Percentiles rank a stretch among this genome's conserved stretches.
These are phyloP conservation scores for Pseudevernia furfuracea DNA, from an alignment of 495 filamentous ascomycete species.

Conservation along the genomic window DNA sequence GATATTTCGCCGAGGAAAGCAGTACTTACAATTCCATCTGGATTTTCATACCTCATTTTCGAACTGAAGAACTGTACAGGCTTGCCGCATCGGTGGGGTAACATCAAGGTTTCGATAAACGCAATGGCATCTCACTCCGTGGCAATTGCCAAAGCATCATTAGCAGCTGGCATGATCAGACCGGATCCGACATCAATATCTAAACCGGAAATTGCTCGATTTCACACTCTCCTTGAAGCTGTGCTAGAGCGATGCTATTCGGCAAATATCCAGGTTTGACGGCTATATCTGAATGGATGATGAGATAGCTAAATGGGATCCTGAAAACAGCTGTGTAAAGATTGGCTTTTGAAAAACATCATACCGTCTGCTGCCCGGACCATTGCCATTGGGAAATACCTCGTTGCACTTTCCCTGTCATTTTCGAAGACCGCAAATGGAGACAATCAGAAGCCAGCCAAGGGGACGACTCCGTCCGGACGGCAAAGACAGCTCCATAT, in stretches of 20 bases:
- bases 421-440: slow-evolving; percentile 32
- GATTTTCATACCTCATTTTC: no score
- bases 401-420: slow-evolving; percentile 59
- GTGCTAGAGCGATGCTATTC: slow-evolving; percentile 68
- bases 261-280: slow-evolving; percentile 92
- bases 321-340: slow-evolving; percentile 67
- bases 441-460: slow-evolving; percentile 15
- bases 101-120: not conserved
- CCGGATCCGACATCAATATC: slow-evolving; percentile 65
- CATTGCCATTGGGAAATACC: slow-evolving; percentile 64
- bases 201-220: slow-evolving; percentile 62
- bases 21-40: not conserved
- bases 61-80: not conserved
- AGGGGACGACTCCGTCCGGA: slow-evolving; percentile 39
- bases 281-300: slow-evolving; percentile 45
- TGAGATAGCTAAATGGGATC: slow-evolving; percentile 48
- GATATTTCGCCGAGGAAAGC: not conserved
- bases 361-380: slow-evolving; percentile 59
- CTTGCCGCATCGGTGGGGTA: not conserved
- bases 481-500: slow-evolving; percentile 68
- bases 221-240: slow-evolving; percentile 60
- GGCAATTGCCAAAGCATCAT: slow-evolving; percentile 72
- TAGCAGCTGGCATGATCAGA: slow-evolving; percentile 66
- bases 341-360: slow-evolving; percentile 70
- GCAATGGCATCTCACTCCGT: slow-evolving; percentile 67